Evolutionary conservation across 2,329 filamentous ascomycete genomes (phyloP), one percentile per base, ranked within the genome.

Genomic region (Scedosporium aurantiacum): DNA sequence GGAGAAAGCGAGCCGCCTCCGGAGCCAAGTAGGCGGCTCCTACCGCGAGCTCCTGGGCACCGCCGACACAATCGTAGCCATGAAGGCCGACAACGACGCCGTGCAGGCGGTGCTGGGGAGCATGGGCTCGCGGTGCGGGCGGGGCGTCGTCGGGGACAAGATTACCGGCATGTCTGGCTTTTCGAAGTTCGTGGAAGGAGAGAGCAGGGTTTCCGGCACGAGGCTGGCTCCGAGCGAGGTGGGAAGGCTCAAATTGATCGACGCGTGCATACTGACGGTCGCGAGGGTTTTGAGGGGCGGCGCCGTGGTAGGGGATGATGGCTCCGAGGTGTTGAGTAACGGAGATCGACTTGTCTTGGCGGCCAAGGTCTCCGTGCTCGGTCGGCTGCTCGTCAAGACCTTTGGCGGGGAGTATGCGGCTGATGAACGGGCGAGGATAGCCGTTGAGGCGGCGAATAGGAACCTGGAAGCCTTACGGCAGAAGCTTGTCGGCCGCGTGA

Each of bases 1-100:
- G 64, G 84, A 87, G 70, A 85, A 85, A 67, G 79, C 82, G 40
- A 76, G 76, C 58, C 83, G 83, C 37, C 76, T 87, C 68, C 83
- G 84, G 66, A 84, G 80, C 18, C 82, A 85, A 70, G 84, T 87
- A 64, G 84, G 84, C 66, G 79, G 76, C 63, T 85, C 82, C 69
- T 97, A 97, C 74, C 89, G 93, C 66, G 90, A 94, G 68, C 84
- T 97, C 7, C 84, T 97, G 27, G 90, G 90, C 60, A 97, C 93
- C 0, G 93, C 93, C 61, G 92, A 97, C 74, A 87, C 87, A n/a
- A 97, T 97, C 66, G 88, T 97, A 61, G 82, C 86, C 63, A 96
- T 97, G 90, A 88, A 90, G 66, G 75, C 74, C 45, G 86, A 93
- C 70, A 93, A 94, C 75, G 82, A 87, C 63, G 76, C 79, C 12